A percentile compares a stretch with the other conserved stretches of the same genome.
Evolutionary conservation across 2,329 filamentous ascomycete genomes (phyloP).

Genomic region (Penicillium sp.): DNA sequence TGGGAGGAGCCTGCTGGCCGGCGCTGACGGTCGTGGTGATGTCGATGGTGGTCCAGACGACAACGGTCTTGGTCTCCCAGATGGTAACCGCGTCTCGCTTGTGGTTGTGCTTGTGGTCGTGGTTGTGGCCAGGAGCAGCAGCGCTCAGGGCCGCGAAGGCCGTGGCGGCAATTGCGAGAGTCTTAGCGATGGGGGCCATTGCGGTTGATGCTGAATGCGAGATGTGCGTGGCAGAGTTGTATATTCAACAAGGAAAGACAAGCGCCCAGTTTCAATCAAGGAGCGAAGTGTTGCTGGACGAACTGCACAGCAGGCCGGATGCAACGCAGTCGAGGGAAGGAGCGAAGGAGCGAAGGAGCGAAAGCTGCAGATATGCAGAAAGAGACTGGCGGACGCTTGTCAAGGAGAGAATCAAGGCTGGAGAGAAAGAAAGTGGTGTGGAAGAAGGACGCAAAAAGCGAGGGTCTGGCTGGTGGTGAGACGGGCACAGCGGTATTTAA

Average conservation of each 20-base stretch:
- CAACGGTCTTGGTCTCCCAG: constrained; percentile 55
- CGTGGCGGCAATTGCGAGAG: constrained; percentile 41
- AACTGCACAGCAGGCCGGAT: constrained; percentile 29
- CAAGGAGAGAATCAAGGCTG: constrained; percentile 12
- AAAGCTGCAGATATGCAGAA: constrained; percentile 16
- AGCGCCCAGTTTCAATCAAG: constrained; percentile 16
- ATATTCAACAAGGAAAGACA: constrained; percentile 17
- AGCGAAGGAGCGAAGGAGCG: constrained; percentile 18
- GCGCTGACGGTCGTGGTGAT: constrained; percentile 55
- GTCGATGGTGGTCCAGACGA: constrained; percentile 55
- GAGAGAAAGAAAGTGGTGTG: constrained; percentile 13
- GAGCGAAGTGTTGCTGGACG: constrained; percentile 15
- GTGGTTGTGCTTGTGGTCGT: constrained; percentile 25
- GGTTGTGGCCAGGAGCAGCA: constrained; percentile 31
- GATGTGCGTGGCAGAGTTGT: constrained; percentile 19
- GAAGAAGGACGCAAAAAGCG: constrained; percentile 14
- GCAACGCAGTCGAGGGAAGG: constrained; percentile 9
- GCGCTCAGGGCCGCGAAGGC: constrained; percentile 39
- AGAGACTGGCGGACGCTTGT: constrained; percentile 27
- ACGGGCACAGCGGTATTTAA: constrained; percentile 19
- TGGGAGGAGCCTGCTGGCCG: constrained; percentile 29
- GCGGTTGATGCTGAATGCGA: constrained; percentile 12
- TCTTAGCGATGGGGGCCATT: constrained; percentile 46
- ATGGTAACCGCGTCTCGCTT: constrained; percentile 49
- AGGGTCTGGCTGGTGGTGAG: constrained; percentile 8